phyloP scores from a whole-genome alignment of 805 yeast species.

The Saccharomycopsis babjevae region DNA sequence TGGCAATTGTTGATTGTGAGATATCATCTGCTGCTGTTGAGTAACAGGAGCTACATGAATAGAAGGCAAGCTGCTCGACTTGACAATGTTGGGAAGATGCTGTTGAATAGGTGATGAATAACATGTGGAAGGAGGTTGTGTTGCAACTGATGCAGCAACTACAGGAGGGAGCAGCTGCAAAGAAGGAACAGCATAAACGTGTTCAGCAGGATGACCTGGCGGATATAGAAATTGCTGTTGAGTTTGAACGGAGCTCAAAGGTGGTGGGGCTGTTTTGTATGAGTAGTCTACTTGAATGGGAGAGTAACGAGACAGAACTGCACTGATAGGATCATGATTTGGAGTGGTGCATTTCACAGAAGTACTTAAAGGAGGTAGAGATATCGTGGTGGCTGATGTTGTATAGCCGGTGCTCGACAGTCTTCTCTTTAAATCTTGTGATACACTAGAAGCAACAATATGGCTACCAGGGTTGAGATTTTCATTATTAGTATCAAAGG shows the following conservation, averaged over 20 bases:
- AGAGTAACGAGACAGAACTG: background rate
- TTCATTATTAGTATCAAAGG: background rate
- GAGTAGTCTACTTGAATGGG: background rate
- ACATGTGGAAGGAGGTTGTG: background rate
- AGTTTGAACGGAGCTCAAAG: background rate
- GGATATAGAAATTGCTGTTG: background rate
- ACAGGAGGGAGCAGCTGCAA: background rate
- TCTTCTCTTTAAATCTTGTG: background rate
- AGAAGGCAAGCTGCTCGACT: background rate
- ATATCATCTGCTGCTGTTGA: background rate
- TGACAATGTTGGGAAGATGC: background rate
- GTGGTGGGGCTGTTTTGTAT: background rate
- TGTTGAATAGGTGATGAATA: background rate
- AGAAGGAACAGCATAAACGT: background rate
- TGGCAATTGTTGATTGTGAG: background rate
- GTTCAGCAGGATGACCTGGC: background rate
- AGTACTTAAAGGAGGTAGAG: background rate
- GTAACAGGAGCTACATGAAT: background rate
- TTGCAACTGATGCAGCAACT: background rate
- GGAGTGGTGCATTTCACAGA: background rate
- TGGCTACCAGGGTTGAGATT: background rate
- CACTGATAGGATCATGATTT: background rate
- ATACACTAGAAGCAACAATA: too few species aligned
- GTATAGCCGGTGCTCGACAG: background rate
- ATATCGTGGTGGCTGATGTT: background rate